Base-by-base conservation (phyloP, 2,329 filamentous ascomycete genomes). In the Botrytis tulipae region DNA sequence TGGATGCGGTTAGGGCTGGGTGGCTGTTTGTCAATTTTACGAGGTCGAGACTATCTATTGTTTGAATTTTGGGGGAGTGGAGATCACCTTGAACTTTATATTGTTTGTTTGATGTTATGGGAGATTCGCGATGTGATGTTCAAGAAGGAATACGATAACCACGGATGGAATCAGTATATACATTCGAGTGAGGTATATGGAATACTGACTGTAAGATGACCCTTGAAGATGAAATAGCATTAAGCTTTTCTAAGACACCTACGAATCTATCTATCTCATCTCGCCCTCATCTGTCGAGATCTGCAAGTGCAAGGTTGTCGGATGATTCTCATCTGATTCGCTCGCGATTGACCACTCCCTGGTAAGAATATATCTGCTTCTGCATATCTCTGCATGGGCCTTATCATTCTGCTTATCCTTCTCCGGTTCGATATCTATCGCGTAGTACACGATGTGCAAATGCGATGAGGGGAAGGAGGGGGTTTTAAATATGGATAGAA, bases 391-490 rank as follows among this genome's bases (percentile, higher is more conserved):
- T 62, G 35, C 60, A 62, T 62, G 25, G 14, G 10, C 5, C 63
- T 66, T 66, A 66, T 66, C 63, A 25, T 22, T 35, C 0, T 35
- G 63, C 63, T 51, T 37, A 66, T 66, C 63, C 63, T 46, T 48
- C 44, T 44, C 63, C 29, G n/a, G 32, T 66, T 63, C 25, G n/a
- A n/a, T 66, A 62, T 62, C 60, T 62, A 40, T 62, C 22, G 35
- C 25, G 18, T 40, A 4, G 22, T 18, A 25, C 35, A 16, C 22
- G 32, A 61, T 61, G 40, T 37, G 35, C 22, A 40, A 7, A 16
- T 54, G 48, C 12, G 25, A n/a, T 42, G 60, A 62, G 60, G 59
- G 35, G 35, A n/a, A 35, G 22, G 59, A 14, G 14, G 35, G 37
- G 16, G 14, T n/a, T 62, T 14, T 18, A 42, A 12, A 20, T n/a